Percentiles rank a stretch among this genome's conserved stretches.
Evolutionary conservation across 306 rosid species (phyloP).

Genomic region (Corylus americana): DNA sequence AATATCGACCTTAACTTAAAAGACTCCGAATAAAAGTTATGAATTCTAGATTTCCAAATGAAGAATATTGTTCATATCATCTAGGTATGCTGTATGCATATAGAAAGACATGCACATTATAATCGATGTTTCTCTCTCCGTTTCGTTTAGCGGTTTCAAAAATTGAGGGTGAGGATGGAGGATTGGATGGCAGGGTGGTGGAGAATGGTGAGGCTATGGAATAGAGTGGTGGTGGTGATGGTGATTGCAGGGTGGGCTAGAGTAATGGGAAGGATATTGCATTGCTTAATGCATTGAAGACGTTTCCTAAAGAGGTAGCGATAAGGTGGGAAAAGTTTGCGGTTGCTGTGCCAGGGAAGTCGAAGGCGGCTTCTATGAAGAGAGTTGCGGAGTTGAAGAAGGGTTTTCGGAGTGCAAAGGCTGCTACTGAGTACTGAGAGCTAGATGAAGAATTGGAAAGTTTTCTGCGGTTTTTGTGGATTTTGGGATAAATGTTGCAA

Average conservation of each 20-base stretch:
- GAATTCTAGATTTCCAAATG: too few relatives aligned
- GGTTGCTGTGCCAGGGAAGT: slow-evolving; percentile 81
- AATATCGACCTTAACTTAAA: too few relatives aligned
- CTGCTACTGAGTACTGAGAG: slow-evolving; percentile 32
- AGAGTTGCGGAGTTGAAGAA: slow-evolving; percentile 80
- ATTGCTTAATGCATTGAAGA: slow-evolving; percentile 83
- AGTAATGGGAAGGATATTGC: slow-evolving; percentile 70
- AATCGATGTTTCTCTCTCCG: too few relatives aligned
- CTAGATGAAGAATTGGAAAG: slow-evolving; percentile 21
- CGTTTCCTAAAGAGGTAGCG: slow-evolving; percentile 72
- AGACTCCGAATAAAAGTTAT: too few relatives aligned
- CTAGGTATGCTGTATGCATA: too few relatives aligned
- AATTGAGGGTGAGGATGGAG: slow-evolving; percentile 36
- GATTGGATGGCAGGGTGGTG: slow-evolving; percentile 15
- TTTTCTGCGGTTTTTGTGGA: slow-evolving; percentile 22
- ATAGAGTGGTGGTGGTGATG: slow-evolving; percentile 6
- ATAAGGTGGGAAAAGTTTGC: slow-evolving; percentile 98
- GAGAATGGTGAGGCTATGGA: slow-evolving; percentile 29
- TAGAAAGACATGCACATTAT: too few relatives aligned
- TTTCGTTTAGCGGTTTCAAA: too few relatives aligned
- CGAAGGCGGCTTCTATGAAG: slow-evolving; percentile 81
- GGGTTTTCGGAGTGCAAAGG: slow-evolving; percentile 77
- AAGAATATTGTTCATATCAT: too few relatives aligned
- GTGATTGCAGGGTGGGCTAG: slow-evolving; percentile 43
- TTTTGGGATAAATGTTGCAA: background rate